Conservation (phyloP, 140 eudicot genomes). For the Ambrosia hybrid region DNA sequence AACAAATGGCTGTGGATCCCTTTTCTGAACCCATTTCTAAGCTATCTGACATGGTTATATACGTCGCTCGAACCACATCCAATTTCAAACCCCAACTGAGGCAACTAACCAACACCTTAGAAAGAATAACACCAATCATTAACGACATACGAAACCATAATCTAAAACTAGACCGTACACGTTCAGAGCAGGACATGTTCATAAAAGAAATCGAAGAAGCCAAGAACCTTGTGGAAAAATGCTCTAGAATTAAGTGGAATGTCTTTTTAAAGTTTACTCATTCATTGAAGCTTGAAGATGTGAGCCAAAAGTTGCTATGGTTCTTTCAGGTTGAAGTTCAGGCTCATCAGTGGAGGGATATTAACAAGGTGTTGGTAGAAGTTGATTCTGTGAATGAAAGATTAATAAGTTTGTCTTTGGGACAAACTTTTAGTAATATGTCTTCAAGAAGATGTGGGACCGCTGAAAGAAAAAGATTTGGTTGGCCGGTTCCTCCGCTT, state of each 20-base stretch:
- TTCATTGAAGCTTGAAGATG: too few species aligned
- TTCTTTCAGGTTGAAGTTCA: too few species aligned
- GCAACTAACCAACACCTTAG: neutral
- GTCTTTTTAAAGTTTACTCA: too few species aligned
- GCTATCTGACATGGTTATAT: neutral
- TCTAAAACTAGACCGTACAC: too few species aligned
- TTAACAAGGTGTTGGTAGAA: too few species aligned
- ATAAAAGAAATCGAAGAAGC: conserved; percentile 19
- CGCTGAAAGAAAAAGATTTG: neutral
- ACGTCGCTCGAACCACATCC: neutral
- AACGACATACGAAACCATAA: too few species aligned
- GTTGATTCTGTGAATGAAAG: too few species aligned
- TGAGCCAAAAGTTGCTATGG: too few species aligned
- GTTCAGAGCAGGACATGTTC: neutral
- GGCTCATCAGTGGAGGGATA: too few species aligned
- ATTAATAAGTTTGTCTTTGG: too few species aligned
- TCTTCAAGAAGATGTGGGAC: conserved; percentile 16
- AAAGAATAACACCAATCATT: neutral
- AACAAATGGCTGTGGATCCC: neutral
- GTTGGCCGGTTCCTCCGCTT: conserved; percentile 11
- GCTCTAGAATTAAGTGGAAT: conserved; percentile 33
- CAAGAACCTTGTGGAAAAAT: conserved; percentile 36
- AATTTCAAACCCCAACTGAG: conserved; percentile 27
- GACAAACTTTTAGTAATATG: too few species aligned
- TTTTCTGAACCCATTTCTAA: conserved; percentile 22